Evolutionary conservation across 352 stramenopile genomes (phyloP), one percentile per base, ranked within the genome.

Genomic region (Globisporangium emineosum): DNA sequence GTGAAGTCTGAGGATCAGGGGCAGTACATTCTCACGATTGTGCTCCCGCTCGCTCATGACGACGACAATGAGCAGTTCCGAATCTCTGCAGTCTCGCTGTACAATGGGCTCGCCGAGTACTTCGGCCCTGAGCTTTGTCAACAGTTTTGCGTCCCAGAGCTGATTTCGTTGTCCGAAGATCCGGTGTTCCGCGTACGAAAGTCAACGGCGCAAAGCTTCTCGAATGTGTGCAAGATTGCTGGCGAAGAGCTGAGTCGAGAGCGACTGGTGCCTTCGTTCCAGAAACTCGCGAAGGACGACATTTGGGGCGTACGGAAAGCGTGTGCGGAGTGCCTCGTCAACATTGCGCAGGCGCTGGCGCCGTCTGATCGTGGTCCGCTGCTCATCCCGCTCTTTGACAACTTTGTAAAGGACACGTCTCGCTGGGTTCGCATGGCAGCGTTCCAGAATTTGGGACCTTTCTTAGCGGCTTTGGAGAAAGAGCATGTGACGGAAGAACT

Each of bases 381-480:
- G 32, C 69, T 98, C n/a, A 86, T 97, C 64, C 92, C 91, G 12
- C 79, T 98, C 63, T 94, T 96, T 61, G 81, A 95, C 42, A 81
- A 70, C 30, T 95, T 98, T 64, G 73, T 97, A 9, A 72, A 72
- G 23, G 96, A 99, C 78, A 71, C 75, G 13, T 97, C 95, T 42
- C 91, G 96, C 52, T 98, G 96, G 82, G 95, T 99, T 1, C 84
- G 94, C 45, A 92, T 98, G 71, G 93, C 94, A 2, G 96, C 96
- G 66, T 98, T 97, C 71, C 95, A 98, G 71, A 97, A 79, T 64
- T 72, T 93, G 8, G 83, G 84, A 1, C 78, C 83, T 25, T 90
- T 93, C 53, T 67, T 93, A 45, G 79, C 78, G 32, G 78, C 80
- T n/a, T 88, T 98, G 57, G 90, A 96, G 64, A 82, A 75, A 6